phyloP scores from a whole-genome alignment of 1,139 yeast genomes.

The Geotrichum phurueaensis region DNA sequence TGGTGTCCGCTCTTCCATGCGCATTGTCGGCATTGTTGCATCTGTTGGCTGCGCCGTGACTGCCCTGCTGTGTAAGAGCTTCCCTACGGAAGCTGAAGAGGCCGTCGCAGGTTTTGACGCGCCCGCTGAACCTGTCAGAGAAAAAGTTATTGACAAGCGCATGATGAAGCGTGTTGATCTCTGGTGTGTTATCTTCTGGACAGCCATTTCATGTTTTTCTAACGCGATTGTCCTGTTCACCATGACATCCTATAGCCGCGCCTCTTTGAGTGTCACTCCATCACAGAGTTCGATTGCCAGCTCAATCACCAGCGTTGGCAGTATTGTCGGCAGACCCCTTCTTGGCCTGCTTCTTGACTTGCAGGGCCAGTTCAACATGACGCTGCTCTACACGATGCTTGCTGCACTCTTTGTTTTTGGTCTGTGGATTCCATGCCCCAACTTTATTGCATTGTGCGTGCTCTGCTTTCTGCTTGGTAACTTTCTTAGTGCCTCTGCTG shows the following conservation, averaged over 20 bases:
- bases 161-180: slow-evolving; percentile 36
- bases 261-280: slow-evolving; percentile 48
- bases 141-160: slow-evolving; percentile 27
- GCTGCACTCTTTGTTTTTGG: slow-evolving; percentile 39
- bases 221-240: slow-evolving; percentile 59
- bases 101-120: slow-evolving; percentile 35
- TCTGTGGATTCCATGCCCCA: slow-evolving; percentile 59
- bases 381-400: slow-evolving; percentile 35
- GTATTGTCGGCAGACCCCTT: slow-evolving; percentile 58
- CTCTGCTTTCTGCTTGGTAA: slow-evolving; percentile 46
- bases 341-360: slow-evolving; percentile 55
- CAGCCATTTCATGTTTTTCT: slow-evolving; percentile 48
- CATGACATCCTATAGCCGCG: slow-evolving; percentile 53
- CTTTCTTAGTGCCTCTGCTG: slow-evolving; percentile 47
- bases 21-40: slow-evolving; percentile 49
- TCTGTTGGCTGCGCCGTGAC: slow-evolving; percentile 37
- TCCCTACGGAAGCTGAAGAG: neutral
- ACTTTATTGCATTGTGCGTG: slow-evolving; percentile 46
- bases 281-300: slow-evolving; percentile 56
- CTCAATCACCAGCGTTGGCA: slow-evolving; percentile 58
- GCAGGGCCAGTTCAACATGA: slow-evolving; percentile 52
- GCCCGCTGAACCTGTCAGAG: slow-evolving; percentile 18
- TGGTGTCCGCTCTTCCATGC: slow-evolving; percentile 63
- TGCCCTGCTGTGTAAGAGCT: slow-evolving; percentile 32
- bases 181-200: slow-evolving; percentile 47